Base-by-base conservation (phyloP, 768 basidiomycete genomes). In the Panaeolus papilionaceus region DNA sequence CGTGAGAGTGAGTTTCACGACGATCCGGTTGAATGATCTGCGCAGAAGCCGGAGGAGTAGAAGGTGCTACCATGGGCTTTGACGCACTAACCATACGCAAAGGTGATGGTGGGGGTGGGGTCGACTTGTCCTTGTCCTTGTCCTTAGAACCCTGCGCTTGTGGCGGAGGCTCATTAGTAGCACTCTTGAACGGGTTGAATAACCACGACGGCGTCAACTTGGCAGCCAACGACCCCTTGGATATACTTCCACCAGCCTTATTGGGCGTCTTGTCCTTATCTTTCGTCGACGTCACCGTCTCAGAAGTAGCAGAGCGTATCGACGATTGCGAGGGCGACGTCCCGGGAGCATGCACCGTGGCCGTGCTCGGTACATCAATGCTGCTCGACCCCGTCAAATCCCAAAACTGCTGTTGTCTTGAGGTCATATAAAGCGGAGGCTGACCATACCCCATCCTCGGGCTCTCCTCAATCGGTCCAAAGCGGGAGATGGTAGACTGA, bases 201-300 rank as follows among this genome's bases (percentile, higher is more conserved):
- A 94, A 77, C 93, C 93, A 94, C n/a, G 90, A 84, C 1, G 92
- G 86, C 0, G 92, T 81, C 45, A 92, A 82, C 72, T 88, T 92
- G 2, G 91, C 88, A 11, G 84, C 79, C 0, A 87, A 66, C 1
- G 83, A 79, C 3, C 78, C 74, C 33, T 83, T 84, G 23, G 81
- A 70, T 37, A 70, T 18, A 47, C 66, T 67, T 28, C 70, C 64
- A 5, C 67, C 16, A 10, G 20, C 9, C 20, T 23, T 63, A 14
- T 67, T 68, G 4, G 74, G 72, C 2, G 71, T 64, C 20, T 71
- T 74, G 23, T 47, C 44, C 20, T 49, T 64, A n/a, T 38, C 63
- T 62, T 76, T 81, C 9, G 86, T 86, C 9, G 84, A 79, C 0
- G 80, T 74, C 23, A 91, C 89, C 9, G 77, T 79, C 23, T 79